Base-by-base conservation (phyloP, 139 green algal species). In the Eudorina sp. region DNA sequence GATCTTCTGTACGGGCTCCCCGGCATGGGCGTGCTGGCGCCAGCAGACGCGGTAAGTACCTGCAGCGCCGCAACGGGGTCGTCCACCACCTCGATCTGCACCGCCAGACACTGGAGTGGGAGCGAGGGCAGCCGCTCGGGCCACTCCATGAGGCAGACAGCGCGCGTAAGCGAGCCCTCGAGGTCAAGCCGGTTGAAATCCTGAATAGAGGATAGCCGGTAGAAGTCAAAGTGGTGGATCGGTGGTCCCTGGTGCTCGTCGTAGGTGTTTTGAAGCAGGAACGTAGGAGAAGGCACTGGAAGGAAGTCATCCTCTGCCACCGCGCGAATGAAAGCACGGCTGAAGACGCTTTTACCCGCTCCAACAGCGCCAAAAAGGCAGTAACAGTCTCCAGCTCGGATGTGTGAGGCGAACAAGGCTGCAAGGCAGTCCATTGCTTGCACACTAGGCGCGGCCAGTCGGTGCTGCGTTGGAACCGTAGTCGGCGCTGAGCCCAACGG, bases 191-290 rank as follows among this genome's bases (percentile, higher is more conserved):
- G 89, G 38, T 72, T 81, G 75, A 95, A 68, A 68, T 94, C 90
- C 25, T 86, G 34, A 5, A 80, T 69, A 8, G 38, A 46, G 0
- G 86, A 64, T 25, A 98, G 64, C 43, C 96, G 90, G 84, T 98
- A 98, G 53, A 98, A 87, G 85, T 98, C 96, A 87, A 96, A 98
- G 83, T 98, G 96, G 74, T 98, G 94, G 27, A 98, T 93, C 2
- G 85, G 75, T 0, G 91, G 94, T 3, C 90, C 89, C 90, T 88
- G 85, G 84, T 46, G 73, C 3, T 96, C 92, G 2, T 96, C 93
- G 68, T 98, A 98, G 4, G 94, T 94, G 53, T 97, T 96, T 74
- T 97, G 95, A 76, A 98, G 88, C 29, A 98, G 90, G 85, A 94
- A 98, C 0, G 96, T 98, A 0, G 96, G 96, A 7, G 96, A 98